These are phyloP conservation scores for Pyrus bretschneideri DNA, from an alignment of 306 rosid genomes.

Conservation along the genomic window DNA sequence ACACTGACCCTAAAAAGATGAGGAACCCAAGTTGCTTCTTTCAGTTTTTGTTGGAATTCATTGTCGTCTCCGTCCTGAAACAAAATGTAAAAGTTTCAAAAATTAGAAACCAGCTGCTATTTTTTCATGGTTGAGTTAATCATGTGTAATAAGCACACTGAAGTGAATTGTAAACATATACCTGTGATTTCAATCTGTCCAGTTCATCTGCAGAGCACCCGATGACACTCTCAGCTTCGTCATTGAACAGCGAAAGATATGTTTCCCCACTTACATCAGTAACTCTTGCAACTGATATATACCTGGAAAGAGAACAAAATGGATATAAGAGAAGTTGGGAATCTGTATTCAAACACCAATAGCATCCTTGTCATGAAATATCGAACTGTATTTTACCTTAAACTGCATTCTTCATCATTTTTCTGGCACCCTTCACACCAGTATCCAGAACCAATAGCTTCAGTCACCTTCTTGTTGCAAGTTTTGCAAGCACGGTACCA, in stretches of 20 bases:
- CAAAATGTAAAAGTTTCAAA: neutral
- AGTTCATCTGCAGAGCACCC: constrained; percentile 90
- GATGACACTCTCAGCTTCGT: constrained; percentile 66
- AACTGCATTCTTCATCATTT: constrained; percentile 56
- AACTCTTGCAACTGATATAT: constrained; percentile 49
- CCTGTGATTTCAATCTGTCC: constrained; percentile 59
- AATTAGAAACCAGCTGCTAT: neutral
- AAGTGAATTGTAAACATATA: neutral
- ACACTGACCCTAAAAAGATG: constrained; percentile 78
- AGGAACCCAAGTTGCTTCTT: constrained; percentile 75
- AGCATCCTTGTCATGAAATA: neutral
- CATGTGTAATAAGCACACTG: neutral
- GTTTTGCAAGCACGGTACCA: constrained; percentile 90
- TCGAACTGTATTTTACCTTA: constrained; percentile 38
- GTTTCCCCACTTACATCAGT: constrained; percentile 66
- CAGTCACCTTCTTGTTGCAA: constrained; percentile 86
- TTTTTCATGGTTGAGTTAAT: neutral
- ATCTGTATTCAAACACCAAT: neutral
- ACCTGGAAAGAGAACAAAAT: constrained; percentile 32
- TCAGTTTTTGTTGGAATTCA: constrained; percentile 49
- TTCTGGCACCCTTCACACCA: constrained; percentile 97
- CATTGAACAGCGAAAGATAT: constrained; percentile 51
- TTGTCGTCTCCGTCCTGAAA: constrained; percentile 55
- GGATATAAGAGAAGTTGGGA: neutral
- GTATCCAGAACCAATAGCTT: constrained; percentile 58